Evolutionary conservation across 495 filamentous ascomycete genomes (phyloP), one percentile per base, ranked within the genome.

Genomic region (Haplographium delicatum): DNA sequence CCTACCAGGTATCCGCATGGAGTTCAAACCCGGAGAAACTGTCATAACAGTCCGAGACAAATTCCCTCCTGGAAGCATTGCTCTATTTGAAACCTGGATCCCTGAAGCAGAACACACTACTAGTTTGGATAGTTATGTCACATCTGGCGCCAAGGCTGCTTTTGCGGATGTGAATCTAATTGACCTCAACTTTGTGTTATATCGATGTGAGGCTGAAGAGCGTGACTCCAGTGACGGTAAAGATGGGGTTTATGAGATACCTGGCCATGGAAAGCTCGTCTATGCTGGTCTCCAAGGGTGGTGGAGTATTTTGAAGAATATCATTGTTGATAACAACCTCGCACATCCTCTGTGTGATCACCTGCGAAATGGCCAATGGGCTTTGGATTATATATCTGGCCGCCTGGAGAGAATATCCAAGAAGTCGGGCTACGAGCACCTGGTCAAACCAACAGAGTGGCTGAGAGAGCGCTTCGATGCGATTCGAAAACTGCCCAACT

Each of bases 281-380:
- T 99, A 99, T 66, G 91, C 94, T 49, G 94, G 94, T 38, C 76
- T 99, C 23, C 94, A 99, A 65, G 94, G 94, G 11, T 99, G 93
- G 93, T 96, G 91, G 93, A 96, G 89, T 64, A 72, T 95, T 5
- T 73, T 99, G 33, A 84, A 87, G 56, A 74, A 85, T 51, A 81
- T 97, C 54, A 88, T 96, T 67, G 76, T 73, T 31, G 81, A 93
- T 50, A 99, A 99, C 61, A 75, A 99, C 64, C 78, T 99, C 7
- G 93, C 86, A 5, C 94, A 97, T 62, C 86, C 94, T 5, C 71
- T 99, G 2, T 96, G 91, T 63, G 82, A 95, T 56, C 87, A 99
- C 64, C 76, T 99, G 15, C 82, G 94, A 13, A 76, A 95, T 39
- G 94, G 94, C 1, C 82, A 88, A 54, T 99, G 94, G 94, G 82